Percentiles rank a stretch among this genome's conserved stretches.
These are phyloP conservation scores for Phytophthora cajani DNA, from an alignment of 352 stramenopile genomes.

Conservation along the genomic window DNA sequence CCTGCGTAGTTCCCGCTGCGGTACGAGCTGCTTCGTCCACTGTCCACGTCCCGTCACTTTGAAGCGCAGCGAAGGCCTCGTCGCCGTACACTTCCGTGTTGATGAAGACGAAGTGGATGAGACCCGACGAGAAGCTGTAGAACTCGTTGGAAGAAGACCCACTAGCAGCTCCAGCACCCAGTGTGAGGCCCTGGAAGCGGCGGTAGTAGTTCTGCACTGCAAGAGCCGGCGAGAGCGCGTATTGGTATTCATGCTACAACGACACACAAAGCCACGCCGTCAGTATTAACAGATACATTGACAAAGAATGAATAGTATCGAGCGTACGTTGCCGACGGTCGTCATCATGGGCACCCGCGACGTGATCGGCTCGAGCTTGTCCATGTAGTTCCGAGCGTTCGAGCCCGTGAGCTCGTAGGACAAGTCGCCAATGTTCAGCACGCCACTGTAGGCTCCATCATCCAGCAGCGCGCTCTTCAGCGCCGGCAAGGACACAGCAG, in stretches of 20 bases:
- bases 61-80: conserved; percentile 55
- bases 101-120: conserved; percentile 80
- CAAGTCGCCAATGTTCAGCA: conserved; percentile 81
- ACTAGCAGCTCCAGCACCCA: conserved; percentile 60
- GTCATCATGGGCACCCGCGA: conserved; percentile 73
- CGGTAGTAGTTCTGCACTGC: conserved; percentile 79
- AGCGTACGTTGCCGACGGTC: conserved; percentile 70
- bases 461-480: conserved; percentile 57
- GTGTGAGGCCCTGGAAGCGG: conserved; percentile 60
- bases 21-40: conserved; percentile 50
- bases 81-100: conserved; percentile 84
- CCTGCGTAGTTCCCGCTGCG: conserved; percentile 40
- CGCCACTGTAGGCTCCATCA: conserved; percentile 50
- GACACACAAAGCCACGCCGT: conserved; percentile 8
- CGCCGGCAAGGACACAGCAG: conserved; percentile 66
- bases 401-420: conserved; percentile 69
- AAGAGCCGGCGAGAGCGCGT: conserved; percentile 54
- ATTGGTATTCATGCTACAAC: conserved; percentile 74
- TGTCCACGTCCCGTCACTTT: conserved; percentile 64
- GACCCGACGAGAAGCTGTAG: conserved; percentile 73
- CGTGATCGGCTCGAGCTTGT: conserved; percentile 66
- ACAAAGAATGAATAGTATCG: neutral
- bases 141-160: conserved; percentile 78
- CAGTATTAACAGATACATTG: conserved; percentile 2
- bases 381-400: conserved; percentile 79